phyloP scores from a whole-genome alignment of 306 rosid species.

The Citrullus amarus region DNA sequence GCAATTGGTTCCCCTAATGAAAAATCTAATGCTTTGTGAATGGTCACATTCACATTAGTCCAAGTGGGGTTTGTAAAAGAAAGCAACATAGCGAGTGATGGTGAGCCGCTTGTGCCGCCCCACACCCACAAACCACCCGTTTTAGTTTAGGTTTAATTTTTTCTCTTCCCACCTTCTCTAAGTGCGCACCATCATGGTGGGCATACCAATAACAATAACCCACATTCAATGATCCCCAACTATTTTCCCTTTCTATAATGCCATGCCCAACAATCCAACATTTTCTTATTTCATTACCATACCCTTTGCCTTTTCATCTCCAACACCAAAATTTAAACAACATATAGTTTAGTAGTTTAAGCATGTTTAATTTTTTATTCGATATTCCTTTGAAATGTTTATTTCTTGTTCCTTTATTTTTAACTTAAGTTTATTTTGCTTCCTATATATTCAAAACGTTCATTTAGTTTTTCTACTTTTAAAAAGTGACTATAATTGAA shows the following conservation, averaged over 20 bases:
- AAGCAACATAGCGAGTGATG: neutral
- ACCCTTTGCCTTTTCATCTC: too few species aligned
- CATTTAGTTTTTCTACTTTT: too few species aligned
- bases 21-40: neutral
- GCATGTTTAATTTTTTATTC: too few species aligned
- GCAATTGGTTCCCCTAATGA: neutral
- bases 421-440: too few species aligned
- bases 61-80: neutral
- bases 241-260: neutral
- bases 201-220: neutral
- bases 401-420: too few species aligned
- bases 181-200: constrained; percentile 5
- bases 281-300: neutral
- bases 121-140: neutral
- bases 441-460: too few species aligned
- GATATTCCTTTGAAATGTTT: too few species aligned
- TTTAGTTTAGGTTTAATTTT: neutral
- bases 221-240: neutral
- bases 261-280: neutral
- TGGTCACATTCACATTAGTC: neutral
- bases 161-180: neutral
- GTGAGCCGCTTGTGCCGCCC: neutral
- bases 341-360: too few species aligned
- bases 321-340: too few species aligned
- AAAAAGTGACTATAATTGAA: too few species aligned